Evolutionary conservation across 1,284 basidiomycete species (phyloP).

Genomic region (Ustanciosporium gigantosporum): DNA sequence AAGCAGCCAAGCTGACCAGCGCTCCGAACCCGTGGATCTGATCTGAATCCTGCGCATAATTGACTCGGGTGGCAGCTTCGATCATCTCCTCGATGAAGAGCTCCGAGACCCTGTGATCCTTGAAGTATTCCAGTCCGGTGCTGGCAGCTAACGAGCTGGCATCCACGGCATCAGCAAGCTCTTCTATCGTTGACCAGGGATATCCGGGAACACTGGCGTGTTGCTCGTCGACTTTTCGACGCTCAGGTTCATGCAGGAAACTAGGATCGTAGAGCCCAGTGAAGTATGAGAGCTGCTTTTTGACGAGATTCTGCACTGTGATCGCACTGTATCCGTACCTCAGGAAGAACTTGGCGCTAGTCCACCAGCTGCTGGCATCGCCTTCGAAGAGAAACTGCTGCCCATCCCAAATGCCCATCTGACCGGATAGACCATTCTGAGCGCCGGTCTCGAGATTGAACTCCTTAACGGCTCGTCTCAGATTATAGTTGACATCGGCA

Average conservation of each 20-base stretch:
- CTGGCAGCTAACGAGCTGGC: slow-evolving; percentile 62
- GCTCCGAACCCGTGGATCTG: slow-evolving; percentile 81
- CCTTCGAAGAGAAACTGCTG: slow-evolving; percentile 53
- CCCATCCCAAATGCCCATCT: slow-evolving; percentile 77
- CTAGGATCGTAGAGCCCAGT: slow-evolving; percentile 68
- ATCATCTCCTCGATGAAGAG: slow-evolving; percentile 72
- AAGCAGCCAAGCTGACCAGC: slow-evolving; percentile 73
- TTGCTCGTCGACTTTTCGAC: neutral
- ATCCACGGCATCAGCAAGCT: slow-evolving; percentile 67
- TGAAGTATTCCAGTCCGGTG: slow-evolving; percentile 57
- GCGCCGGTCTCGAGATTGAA: slow-evolving; percentile 23
- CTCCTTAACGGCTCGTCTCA: slow-evolving; percentile 34
- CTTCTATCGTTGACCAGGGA: slow-evolving; percentile 69
- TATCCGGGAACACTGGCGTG: slow-evolving; percentile 26
- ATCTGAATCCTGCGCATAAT: slow-evolving; percentile 76
- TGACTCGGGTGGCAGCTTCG: slow-evolving; percentile 81
- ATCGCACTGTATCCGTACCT: slow-evolving; percentile 80
- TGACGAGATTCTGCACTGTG: slow-evolving; percentile 65
- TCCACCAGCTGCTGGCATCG: slow-evolving; percentile 54
- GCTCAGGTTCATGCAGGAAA: slow-evolving; percentile 64
- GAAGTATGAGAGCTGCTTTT: slow-evolving; percentile 64
- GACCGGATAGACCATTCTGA: slow-evolving; percentile 7
- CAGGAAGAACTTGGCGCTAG: slow-evolving; percentile 63
- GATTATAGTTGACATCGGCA: slow-evolving; percentile 77
- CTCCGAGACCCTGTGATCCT: slow-evolving; percentile 32